Evolutionary conservation across 2,329 filamentous ascomycete species (phyloP), one percentile per base, ranked within the genome.

Genomic region (Claviceps sp.): DNA sequence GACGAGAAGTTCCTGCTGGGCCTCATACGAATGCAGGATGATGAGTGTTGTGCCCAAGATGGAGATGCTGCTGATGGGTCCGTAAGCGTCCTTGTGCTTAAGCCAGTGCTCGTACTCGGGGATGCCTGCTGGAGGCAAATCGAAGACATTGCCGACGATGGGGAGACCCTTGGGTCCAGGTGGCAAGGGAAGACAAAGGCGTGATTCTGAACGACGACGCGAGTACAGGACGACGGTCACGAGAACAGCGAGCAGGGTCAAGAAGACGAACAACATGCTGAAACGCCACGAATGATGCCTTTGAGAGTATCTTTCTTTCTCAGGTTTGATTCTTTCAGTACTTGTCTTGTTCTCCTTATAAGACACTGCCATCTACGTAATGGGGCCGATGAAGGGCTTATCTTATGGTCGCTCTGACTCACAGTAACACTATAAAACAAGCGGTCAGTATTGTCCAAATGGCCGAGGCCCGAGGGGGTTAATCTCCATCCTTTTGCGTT

Each of bases 51-150:
- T 63, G 0, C 71, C 70, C 26, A 72, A 54, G 1, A 69, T 61
- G 0, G 63, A 70, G n/a, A 72, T 48, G 11, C 68, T 64, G 42
- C 61, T 63, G 1, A 63, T 57, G 1, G 63, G 73, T 84, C 87
- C 68, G 22, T 54, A 56, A 0, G 37, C 7, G 3, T 52, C 47
- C 20, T 55, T 55, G 34, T 51, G 47, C 34, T 42, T 46, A 4
- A 55, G 37, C 51, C 53, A 55, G 37, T 56, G 52, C 22, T 48
- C 8, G 24, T 37, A 51, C n/a, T 54, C 48, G 3, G 45, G 45
- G 2, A 7, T 20, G 4, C 40, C 53, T 6, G 16, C 6, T 4
- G 50, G 50, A 5, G 54, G 52, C 7, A 56, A 24, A 20, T 47
- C 48, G 9, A 43, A 26, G 37, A 57, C 3, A 26, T 53, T 55